A percentile compares a stretch with the other conserved stretches of the same genome.
Evolutionary conservation across 2,329 filamentous ascomycete species (phyloP).

Genomic region (Rhynchosporium agropyri): DNA sequence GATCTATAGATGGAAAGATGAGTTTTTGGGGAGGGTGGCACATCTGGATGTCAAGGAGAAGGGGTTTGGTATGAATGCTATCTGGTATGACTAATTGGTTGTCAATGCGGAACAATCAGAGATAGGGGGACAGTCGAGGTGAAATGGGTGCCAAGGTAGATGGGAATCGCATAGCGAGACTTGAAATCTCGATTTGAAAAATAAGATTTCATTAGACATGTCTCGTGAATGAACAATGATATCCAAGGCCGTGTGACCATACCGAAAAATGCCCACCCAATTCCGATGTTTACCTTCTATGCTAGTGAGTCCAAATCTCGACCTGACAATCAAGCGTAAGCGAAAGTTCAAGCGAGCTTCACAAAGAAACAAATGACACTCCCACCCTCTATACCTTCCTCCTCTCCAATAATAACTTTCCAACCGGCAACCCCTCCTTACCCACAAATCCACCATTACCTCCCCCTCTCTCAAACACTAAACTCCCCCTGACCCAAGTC

Average conservation of each 20-base stretch:
- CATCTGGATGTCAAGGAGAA: constrained; percentile 77
- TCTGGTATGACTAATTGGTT: constrained; percentile 76
- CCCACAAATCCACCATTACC: constrained; percentile 52
- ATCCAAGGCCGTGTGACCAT: neutral
- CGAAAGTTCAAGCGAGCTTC: neutral
- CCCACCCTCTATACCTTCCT: constrained; percentile 26
- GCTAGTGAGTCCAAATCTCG: neutral
- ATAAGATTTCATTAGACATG: constrained; percentile 1
- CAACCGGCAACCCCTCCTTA: constrained; percentile 46
- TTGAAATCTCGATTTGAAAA: neutral
- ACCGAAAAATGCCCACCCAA: constrained; percentile 5
- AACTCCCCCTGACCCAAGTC: constrained; percentile 41
- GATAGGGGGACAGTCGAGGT: neutral
- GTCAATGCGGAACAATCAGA: neutral
- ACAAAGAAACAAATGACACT: neutral
- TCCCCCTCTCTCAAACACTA: constrained; percentile 39
- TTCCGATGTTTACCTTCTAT: neutral
- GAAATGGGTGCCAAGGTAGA: neutral
- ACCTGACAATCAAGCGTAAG: neutral
- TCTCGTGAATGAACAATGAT: neutral
- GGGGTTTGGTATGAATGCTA: constrained; percentile 96
- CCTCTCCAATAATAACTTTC: constrained; percentile 54
- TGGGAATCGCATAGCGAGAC: neutral
- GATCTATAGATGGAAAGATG: constrained; percentile 84
- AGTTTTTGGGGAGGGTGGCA: constrained; percentile 77